Base-by-base conservation (phyloP, 192 early-diverging fungal genomes). In the Coemansia sp. region DNA sequence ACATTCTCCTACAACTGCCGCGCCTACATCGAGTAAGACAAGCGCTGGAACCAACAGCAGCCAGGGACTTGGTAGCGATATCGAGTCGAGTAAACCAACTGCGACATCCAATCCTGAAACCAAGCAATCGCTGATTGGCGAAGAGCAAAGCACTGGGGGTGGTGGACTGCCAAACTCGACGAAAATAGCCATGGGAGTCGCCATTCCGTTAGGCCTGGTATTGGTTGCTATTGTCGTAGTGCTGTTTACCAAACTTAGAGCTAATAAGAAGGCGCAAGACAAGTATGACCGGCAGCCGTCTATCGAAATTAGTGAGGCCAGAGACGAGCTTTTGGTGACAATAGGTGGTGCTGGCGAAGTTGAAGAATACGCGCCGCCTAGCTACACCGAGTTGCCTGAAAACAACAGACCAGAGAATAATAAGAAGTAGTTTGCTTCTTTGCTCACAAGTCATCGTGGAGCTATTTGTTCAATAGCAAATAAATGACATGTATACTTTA, bases 161-260 rank as follows among this genome's bases (percentile, higher is more conserved):
- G 27, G 37, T 27, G 60, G 37, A 7, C 60, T 62, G 37, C 60
- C 60, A 2, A 62, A 4, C 10, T 62, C 60, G 19, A 63, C 62
- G 38, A 63, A 63, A 29, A 45, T 63, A 31, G 62, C 62, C 27
- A 17, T 63, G 41, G 62, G 62, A 11, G 42, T 63, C 10, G 62
- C 62, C 12, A 63, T 63, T 21, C 62, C 62, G 19, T 1, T 32
- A 9, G 27, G 62, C 41, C 11, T 44, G 14, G 4, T 63, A 21
- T 29, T 63, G 62, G 5, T 46, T 31, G 42, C 38, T 23, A 29
- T 39, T 63, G 14, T 63, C 27, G 62, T 23, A 5, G 21, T 45
- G 15, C 12, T 64, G 19, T 12, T 31, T 11, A 4, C 46, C 37
- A 64, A 64, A 42, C 62, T 64, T 9, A 31, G 25, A 17, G 29